Percentiles rank a stretch among this genome's conserved stretches.
These are phyloP conservation scores for Didymella segeticola DNA, from an alignment of 2,329 filamentous ascomycete species.

Conservation along the genomic window DNA sequence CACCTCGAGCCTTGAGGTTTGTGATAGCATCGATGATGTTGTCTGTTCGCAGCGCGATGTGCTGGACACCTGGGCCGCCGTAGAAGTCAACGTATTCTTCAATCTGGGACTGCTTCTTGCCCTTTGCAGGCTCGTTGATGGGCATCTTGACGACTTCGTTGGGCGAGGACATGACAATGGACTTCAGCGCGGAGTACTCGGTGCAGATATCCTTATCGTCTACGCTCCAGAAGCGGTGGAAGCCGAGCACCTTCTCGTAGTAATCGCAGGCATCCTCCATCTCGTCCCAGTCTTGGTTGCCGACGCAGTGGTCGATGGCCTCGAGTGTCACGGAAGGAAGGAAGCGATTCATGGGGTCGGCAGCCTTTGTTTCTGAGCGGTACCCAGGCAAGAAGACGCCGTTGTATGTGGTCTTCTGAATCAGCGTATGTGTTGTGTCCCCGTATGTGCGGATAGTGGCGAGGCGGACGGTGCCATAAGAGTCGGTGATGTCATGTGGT, in stretches of 20 bases:
- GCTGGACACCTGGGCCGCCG: conserved; percentile 87
- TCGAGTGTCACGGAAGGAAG: conserved; percentile 72
- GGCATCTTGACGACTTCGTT: conserved; percentile 95
- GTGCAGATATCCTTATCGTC: conserved; percentile 93
- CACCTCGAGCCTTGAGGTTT: conserved; percentile 81
- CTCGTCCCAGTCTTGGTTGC: conserved; percentile 94
- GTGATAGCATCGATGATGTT: conserved; percentile 81
- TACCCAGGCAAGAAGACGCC: conserved; percentile 87
- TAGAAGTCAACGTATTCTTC: conserved; percentile 90
- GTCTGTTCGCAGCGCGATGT: conserved; percentile 83
- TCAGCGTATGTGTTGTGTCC: conserved; percentile 91
- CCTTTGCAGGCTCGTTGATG: conserved; percentile 92
- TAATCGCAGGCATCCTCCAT: conserved; percentile 73
- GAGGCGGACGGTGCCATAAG: conserved; percentile 71
- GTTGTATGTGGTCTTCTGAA: conserved; percentile 73
- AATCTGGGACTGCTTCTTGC: conserved; percentile 92
- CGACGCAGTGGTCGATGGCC: conserved; percentile 94
- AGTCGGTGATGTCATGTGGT: conserved; percentile 62
- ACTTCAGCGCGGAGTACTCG: conserved; percentile 87
- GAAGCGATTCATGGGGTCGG: conserved; percentile 56
- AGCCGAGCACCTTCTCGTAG: conserved; percentile 88
- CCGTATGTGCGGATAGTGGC: conserved; percentile 92
- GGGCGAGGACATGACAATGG: conserved; percentile 86
- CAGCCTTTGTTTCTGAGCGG: conserved; percentile 57
- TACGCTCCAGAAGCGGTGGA: conserved; percentile 97